phyloP scores from a whole-genome alignment of 805 yeast species.

The Yarrowia osloensis region DNA sequence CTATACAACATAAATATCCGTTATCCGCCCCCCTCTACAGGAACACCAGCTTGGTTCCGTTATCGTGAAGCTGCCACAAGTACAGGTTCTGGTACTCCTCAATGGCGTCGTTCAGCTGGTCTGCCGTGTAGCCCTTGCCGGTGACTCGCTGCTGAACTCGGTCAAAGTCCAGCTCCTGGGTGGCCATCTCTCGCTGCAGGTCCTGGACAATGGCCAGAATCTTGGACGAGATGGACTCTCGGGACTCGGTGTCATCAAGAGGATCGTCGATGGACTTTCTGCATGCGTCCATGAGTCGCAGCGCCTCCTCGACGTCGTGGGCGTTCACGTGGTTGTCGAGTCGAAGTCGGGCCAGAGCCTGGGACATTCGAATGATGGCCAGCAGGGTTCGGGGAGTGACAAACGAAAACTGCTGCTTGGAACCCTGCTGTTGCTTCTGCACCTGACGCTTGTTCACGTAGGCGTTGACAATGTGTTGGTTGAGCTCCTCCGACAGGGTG shows the following conservation, averaged over 20 bases:
- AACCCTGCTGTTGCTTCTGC: conserved; percentile 70
- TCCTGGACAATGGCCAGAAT: conserved; percentile 68
- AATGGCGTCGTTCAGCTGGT: conserved; percentile 74
- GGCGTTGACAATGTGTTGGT: conserved; percentile 80
- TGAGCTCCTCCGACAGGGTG: conserved; percentile 75
- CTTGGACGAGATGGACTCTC: conserved; percentile 64
- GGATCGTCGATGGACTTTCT: conserved; percentile 70
- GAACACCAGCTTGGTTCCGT: conserved; percentile 33
- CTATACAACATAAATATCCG: conserved; percentile 9
- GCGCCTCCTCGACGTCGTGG: conserved; percentile 93
- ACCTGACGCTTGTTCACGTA: conserved; percentile 93
- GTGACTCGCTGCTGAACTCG: conserved; percentile 54
- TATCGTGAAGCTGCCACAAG: conserved; percentile 26
- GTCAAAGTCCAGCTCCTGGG: conserved; percentile 45
- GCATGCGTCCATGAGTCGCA: conserved; percentile 83
- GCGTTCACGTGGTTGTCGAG: conserved; percentile 68
- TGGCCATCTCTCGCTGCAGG: conserved; percentile 37
- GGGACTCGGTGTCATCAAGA: conserved; percentile 62
- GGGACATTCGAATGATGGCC: conserved; percentile 89
- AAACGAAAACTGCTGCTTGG: conserved; percentile 79
- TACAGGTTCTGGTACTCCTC: conserved; percentile 54
- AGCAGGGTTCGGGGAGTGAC: conserved; percentile 93
- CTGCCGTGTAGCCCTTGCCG: conserved; percentile 80
- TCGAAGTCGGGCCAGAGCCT: conserved; percentile 88
- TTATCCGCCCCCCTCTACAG: conserved; percentile 16